Base-by-base conservation (phyloP, 768 basidiomycete species). In the Mycena haematopus region DNA sequence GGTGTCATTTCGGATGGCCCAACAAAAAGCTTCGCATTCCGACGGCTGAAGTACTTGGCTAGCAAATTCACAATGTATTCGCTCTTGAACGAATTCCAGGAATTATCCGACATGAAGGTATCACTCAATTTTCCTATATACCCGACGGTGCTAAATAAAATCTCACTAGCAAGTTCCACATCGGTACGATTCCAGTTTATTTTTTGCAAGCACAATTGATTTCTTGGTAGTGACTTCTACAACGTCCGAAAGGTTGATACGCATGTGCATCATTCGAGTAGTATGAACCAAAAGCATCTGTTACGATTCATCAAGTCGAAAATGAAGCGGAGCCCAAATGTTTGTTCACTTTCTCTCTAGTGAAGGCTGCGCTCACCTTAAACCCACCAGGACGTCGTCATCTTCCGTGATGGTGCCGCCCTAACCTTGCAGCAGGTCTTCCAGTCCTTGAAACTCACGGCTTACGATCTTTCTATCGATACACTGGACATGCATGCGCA, bases 401-500 rank as follows among this genome's bases (percentile, higher is more conserved):
- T 96, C 58, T 92, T 92, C 79, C 91, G 97, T 61, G 97, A 99
- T 69, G 94, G 90, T 6, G 86, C 89, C 15, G 87, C 94, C 68
- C 80, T 99, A 17, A 97, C 94, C 0, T 81, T 99, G 1, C 82
- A 87, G 52, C 88, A 99, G 79, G 97, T 99, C n/a, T 99, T 99
- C 77, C 85, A 97, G 71, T 96, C 94, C 14, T 85, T 99, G 29
- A 89, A 96, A 68, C 80, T 99, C 42, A 96, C 92, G 1, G 96
- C 97, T 1, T 99, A 99, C 74, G 97, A 99, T 68, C 84, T 99
- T 35, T 97, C 95, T 13, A 99, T 99, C 72, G 97, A 99, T 72
- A 99, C 97, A 3, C 85, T 99, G 42, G 97, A 99, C 72, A 99
- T 99, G 97, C 97, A 99, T 66, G 97, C 96, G 0, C 96, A 99